These are phyloP conservation scores for Biancaea sappan DNA, from an alignment of 306 rosid genomes.

Conservation along the genomic window DNA sequence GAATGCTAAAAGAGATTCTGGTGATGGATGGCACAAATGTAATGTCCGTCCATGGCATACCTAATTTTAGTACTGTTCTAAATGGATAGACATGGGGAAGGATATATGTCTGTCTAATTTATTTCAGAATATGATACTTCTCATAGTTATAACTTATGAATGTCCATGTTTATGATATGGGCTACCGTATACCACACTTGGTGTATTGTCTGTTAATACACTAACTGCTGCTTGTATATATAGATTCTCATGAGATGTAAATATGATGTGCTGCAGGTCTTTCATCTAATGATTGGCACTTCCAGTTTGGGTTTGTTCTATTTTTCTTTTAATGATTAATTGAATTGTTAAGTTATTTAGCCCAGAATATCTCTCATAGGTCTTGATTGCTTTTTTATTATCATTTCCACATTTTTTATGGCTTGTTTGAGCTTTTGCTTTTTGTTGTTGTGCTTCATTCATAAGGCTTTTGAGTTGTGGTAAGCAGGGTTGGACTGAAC, in stretches of 20 bases:
- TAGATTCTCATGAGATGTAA: conserved; percentile 39
- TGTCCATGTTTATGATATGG: conserved; percentile 8
- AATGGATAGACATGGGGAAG: conserved; percentile 27
- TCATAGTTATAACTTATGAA: conserved; percentile 17
- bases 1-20: conserved; percentile 21
- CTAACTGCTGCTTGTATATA: conserved; percentile 21
- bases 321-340: conserved; percentile 30
- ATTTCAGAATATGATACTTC: conserved; percentile 29
- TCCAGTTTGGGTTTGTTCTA: conserved; percentile 78
- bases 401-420: conserved; percentile 12
- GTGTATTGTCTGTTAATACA: conserved; percentile 7
- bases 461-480: not conserved
- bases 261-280: conserved; percentile 69
- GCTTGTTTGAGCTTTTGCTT: conserved; percentile 24
- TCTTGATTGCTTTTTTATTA: not conserved
- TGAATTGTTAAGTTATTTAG: conserved; percentile 18
- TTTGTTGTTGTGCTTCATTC: conserved; percentile 6
- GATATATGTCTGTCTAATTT: conserved; percentile 20
- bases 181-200: conserved; percentile 1
- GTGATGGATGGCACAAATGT: not conserved
- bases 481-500: not conserved
- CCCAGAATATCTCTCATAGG: conserved; percentile 5
- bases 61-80: not conserved
- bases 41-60: conserved; percentile 6
- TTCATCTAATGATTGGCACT: conserved; percentile 90